phyloP scores from a whole-genome alignment of 116 monocot species.

The Papilionanthe hybrid region DNA sequence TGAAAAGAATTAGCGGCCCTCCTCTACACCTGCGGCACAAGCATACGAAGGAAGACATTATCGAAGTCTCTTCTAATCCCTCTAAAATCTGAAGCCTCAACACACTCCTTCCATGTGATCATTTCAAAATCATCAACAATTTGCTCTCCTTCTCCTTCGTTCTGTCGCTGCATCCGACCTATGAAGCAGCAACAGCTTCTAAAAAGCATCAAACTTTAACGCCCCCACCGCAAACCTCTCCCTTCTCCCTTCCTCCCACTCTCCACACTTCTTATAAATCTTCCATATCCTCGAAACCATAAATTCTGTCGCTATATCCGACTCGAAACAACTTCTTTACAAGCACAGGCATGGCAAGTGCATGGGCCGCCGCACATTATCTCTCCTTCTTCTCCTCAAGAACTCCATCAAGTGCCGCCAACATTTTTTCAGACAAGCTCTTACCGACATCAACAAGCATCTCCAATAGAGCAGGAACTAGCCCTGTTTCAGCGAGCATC shows the following conservation, averaged over 20 bases:
- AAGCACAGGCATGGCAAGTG: conserved; percentile 20
- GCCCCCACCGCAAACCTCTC: not conserved
- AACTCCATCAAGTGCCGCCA: conserved; percentile 10
- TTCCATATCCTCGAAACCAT: conserved; percentile 38
- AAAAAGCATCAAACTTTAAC: conserved; percentile 21
- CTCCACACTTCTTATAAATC: conserved; percentile 19
- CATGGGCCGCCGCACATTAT: conserved; percentile 1
- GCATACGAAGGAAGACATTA: too few species aligned
- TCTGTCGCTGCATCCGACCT: conserved; percentile 21
- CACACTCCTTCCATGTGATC: conserved; percentile 6
- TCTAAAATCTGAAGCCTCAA: conserved; percentile 33
- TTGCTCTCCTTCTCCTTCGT: conserved; percentile 34
- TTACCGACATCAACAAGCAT: conserved; percentile 15
- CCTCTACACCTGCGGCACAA: too few species aligned
- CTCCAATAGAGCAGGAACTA: conserved; percentile 9
- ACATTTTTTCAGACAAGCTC: conserved; percentile 13
- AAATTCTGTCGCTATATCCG: conserved; percentile 37
- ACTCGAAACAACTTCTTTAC: conserved; percentile 41
- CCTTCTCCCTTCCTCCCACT: not conserved
- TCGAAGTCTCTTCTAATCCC: conserved; percentile 21
- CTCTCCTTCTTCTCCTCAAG: not conserved
- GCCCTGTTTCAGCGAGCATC: conserved; percentile 11
- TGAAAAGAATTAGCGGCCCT: too few species aligned
- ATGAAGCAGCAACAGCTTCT: conserved; percentile 32
- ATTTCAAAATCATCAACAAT: conserved; percentile 32